Base-by-base conservation (phyloP, 805 yeast genomes). In the Debaryomyces castellii region DNA sequence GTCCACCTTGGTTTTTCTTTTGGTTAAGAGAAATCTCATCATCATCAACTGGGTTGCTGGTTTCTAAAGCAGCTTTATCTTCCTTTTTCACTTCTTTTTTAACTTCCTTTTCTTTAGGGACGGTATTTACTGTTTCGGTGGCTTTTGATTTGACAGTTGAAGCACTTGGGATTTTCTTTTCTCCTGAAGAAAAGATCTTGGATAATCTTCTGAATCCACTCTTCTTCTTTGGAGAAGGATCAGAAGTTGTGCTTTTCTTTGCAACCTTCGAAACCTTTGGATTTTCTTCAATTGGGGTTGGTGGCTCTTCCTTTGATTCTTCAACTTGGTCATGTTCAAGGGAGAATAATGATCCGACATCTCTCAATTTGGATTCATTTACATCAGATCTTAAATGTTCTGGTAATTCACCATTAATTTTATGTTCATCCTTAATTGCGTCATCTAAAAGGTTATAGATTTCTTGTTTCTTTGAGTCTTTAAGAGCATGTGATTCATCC, bases 401-500 rank as follows among this genome's bases (percentile, higher is more conserved):
- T 10, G 85, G 85, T 49, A 77, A 70, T 45, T 69, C 76, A 11
- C 52, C 58, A 53, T 78, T 78, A 53, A 80, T 76, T 44, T 66
- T 69, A 54, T 69, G 74, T 52, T 74, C 80, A 41, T 76, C 78
- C 41, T 63, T 79, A 64, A 72, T 71, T 51, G 59, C 57, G 24
- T 63, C 62, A 20, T 66, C 67, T 28, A 71, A 51, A 5, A 56
- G 58, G 12, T 45, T 45, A 46, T 57, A 53, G 46, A 72, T 71
- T 27, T 62, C 67, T 34, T 64, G 55, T 52, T 67, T 59, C 49
- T 74, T 67, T 24, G 58, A 42, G 2, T 58, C 58, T 55, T 77
- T 74, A 33, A 70, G 58, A 14, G 62, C 63, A n/a, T 47, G 60
- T 49, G 60, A 69, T 46, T 50, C 64, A 58, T 47, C 62, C 58